A percentile compares a stretch with the other conserved stretches of the same genome.
These are phyloP conservation scores for Mycena galericulata DNA, from an alignment of 768 basidiomycete species.

Conservation along the genomic window DNA sequence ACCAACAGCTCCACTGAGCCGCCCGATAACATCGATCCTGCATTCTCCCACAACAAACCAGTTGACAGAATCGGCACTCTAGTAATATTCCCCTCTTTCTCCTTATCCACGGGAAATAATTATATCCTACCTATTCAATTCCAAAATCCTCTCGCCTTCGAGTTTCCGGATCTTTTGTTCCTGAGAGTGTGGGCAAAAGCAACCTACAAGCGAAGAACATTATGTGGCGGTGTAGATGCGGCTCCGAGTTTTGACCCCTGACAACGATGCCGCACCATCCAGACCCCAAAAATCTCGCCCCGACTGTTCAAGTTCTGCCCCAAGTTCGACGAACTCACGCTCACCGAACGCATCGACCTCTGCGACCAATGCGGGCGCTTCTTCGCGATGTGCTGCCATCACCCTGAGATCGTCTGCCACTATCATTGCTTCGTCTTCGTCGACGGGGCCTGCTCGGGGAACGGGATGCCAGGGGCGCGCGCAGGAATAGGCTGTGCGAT, in stretches of 20 bases:
- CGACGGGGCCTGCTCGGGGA: constrained; percentile 48
- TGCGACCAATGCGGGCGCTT: background rate
- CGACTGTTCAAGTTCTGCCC: constrained; percentile 6
- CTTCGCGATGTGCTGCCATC: constrained; percentile 20
- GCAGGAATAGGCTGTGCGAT: constrained; percentile 47
- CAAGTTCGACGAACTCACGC: background rate
- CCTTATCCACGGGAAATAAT: too few species aligned
- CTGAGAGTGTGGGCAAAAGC: too few species aligned
- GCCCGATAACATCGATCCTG: too few species aligned
- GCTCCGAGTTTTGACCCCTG: background rate
- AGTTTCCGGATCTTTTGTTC: too few species aligned
- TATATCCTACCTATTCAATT: too few species aligned
- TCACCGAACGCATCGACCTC: background rate
- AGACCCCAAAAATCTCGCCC: background rate
- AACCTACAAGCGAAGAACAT: background rate
- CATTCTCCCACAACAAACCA: too few species aligned
- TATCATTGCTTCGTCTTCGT: constrained; percentile 46
- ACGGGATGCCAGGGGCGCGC: constrained; percentile 40
- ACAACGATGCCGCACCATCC: background rate
- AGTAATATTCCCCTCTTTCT: too few species aligned
- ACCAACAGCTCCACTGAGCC: too few species aligned
- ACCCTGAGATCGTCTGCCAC: constrained; percentile 34
- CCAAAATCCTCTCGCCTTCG: too few species aligned
- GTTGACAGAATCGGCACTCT: too few species aligned
- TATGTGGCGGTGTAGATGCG: background rate